Evolutionary conservation across 805 yeast species (phyloP), one percentile per base, ranked within the genome.

Genomic region (Priceomyces medius): DNA sequence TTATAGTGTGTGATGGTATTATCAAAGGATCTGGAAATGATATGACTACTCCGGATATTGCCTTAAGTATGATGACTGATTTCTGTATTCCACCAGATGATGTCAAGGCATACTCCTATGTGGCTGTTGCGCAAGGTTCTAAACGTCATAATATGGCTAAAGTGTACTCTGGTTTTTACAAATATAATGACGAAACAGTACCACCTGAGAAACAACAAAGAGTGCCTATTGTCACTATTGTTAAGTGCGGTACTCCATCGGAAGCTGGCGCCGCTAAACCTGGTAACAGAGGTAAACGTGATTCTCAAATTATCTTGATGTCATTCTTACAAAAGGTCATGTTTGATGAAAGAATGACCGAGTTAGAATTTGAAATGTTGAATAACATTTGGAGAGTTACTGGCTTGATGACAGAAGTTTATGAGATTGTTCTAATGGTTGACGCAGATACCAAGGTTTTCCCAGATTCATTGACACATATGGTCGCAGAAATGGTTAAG

Each of bases 81-180:
- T 68, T 89, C 52, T 74, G 79, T 6, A 71, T 76, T 26, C 85
- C 88, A 0, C 76, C 73, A 7, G 95, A 88, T 14, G 81, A 87
- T 12, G 97, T 88, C 4, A 65, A 78, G 56, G 78, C 97, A 0
- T 74, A 81, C 55, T 89, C 97, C 0, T 91, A 93, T 60, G 96
- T 93, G 27, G 95, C 98, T 6, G 97, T 93, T 31, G 96, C 96
- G 2, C 85, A 85, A 53, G 99, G 99, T 52, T 54, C 86, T 3
- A 93, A 88, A 67, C 83, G 99, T 60, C 99, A 93, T 59, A 93
- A 93, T 61, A 89, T 90, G 96, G 97, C 99, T 20, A 91, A 90
- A 64, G 89, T 91, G 2, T 91, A 88, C 57, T 83, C 96, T 9
- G 99, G 99, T 0, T 93, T 87, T 60, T 93, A 93, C 68, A 83